Evolutionary conservation across 352 stramenopile species (phyloP), one percentile per base, ranked within the genome.

Genomic region (Aphanomyces invadans): DNA sequence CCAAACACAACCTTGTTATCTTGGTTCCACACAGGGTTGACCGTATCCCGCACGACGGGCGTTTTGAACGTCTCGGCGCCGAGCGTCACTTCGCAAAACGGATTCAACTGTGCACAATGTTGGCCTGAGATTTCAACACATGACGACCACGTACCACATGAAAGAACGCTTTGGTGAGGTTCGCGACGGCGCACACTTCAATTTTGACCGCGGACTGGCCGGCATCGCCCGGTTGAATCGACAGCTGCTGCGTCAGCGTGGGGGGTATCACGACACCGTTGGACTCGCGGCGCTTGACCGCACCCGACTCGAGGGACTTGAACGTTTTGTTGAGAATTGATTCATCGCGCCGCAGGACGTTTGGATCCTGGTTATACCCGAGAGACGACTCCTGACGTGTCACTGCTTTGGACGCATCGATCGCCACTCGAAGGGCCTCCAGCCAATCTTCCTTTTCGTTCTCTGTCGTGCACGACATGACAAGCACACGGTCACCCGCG

Each of bases 1-100:
- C 89, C 84, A 36, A 92, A 92, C 10, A 82, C 88, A 32, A 81
- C 84, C 4, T 77, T 86, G 67, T 92, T 92, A 59, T 91, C 84
- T 59, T 90, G 80, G 25, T 87, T 85, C 84, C 82, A 92, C 11
- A 90, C 80, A 17, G 84, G 84, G 15, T 83, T 91, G 9, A 81
- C 78, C 49, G 89, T 80, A 52, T 78, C 77, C 63, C 89, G 89
- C 19, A 92, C 80, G 11, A 89, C 78, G 26, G 80, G 86, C 49
- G 84, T 92, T 69, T 89, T 89, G 56, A 92, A 92, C 10, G 84
- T 90, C 53, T 91, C 84, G 12, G 80, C 75, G 9, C 83, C 83
- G 3, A 92, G 76, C 0, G 84, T 91, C 7, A 92, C 78, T 71
- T 92, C 84, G 42, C 55, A 63, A 25, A 26, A 63, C 36, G 55